Base-by-base conservation (phyloP, 2,329 filamentous ascomycete species). In the Dissoconium aciculare region DNA sequence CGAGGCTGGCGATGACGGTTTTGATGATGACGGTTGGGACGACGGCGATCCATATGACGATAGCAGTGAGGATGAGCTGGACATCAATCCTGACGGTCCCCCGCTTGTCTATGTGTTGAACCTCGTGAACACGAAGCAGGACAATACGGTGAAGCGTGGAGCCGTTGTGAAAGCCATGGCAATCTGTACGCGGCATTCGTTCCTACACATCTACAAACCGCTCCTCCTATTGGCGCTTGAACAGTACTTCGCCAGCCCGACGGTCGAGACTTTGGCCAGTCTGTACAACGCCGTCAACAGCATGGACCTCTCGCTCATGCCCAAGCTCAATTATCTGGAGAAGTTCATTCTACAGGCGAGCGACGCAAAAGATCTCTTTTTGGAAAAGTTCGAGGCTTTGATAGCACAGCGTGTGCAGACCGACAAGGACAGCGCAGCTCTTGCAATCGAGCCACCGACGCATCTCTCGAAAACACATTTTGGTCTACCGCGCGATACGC, bases 121-220 rank as follows among this genome's bases (percentile, higher is more conserved):
- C 55, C 60, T 98, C 51, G 89, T 98, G 45, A 95, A 98, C 55
- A 98, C 87, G 5, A 95, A 95, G 56, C 83, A 92, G 54, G 89
- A 98, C 61, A 87, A 81, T 50, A 78, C 78, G 12, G 82, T 82
- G 28, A 91, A 89, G 58, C 66, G 89, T 67, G 89, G 89, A 35
- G 89, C 89, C 12, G 69, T 94, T 29, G 87, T 95, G 35, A 95
- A 95, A 54, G 83, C 89, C 25, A 98, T 98, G 89, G 89, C 89
- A 16, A 94, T 98, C 44, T 98, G 89, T 63, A 98, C 89, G 5
- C 69, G 89, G 26, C 89, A 98, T 62, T 85, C 89, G 3, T 98
- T 98, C 57, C 62, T 98, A 43, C 89, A 98, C 58, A 98, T 98
- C 41, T 98, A 98, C 63, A 98, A 98, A 69, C 89, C 89, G 15